Percentiles rank a stretch among this genome's conserved stretches.
Evolutionary conservation across 352 stramenopile species (phyloP).

Genomic region (Phytophthora foliorum): DNA sequence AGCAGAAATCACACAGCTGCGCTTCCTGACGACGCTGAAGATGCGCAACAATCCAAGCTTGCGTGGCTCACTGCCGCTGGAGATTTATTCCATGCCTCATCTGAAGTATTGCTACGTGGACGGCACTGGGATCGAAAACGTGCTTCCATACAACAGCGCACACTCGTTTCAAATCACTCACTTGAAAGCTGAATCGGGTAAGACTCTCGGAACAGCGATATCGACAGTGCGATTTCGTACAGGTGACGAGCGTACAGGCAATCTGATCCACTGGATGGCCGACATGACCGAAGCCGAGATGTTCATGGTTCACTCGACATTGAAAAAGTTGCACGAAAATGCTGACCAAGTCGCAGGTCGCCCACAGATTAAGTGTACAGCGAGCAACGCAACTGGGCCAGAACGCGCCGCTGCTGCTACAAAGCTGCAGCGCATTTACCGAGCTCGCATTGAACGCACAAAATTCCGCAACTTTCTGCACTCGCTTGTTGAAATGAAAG

Average conservation of each 20-base stretch:
- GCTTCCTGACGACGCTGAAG: conserved; percentile 64
- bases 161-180: conserved; percentile 73
- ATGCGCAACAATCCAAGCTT: conserved; percentile 64
- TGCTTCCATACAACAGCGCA: conserved; percentile 54
- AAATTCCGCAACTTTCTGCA: conserved; percentile 68
- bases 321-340: conserved; percentile 55
- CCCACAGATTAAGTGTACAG: conserved; percentile 45
- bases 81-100: conserved; percentile 52
- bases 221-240: conserved; percentile 64
- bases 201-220: conserved; percentile 11
- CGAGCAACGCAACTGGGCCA: conserved; percentile 68
- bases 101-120: conserved; percentile 77
- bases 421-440: conserved; percentile 79
- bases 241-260: conserved; percentile 17
- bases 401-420: conserved; percentile 66
- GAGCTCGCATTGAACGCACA: conserved; percentile 65
- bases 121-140: conserved; percentile 54
- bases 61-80: conserved; percentile 34
- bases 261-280: conserved; percentile 52
- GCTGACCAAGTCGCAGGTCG: conserved; percentile 12
- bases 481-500: conserved; percentile 62
- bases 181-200: conserved; percentile 30
- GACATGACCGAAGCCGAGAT: conserved; percentile 70
- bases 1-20: conserved; percentile 47
- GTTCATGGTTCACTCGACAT: conserved; percentile 57